Conservation (phyloP, 257 asterid genomes). For the Nicotiana otophora region DNA sequence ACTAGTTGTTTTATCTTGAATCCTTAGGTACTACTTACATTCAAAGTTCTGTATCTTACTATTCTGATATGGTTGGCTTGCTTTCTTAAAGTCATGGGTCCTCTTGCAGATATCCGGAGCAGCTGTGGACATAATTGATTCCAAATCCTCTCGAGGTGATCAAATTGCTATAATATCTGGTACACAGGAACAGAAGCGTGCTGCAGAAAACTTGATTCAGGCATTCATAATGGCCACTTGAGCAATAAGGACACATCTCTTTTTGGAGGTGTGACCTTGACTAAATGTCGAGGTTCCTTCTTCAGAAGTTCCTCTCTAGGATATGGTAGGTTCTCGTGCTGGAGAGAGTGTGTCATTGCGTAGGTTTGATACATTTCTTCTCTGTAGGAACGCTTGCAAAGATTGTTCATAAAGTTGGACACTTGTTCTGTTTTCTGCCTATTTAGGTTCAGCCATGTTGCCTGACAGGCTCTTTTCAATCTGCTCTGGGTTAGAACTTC, state of each 20-base stretch:
- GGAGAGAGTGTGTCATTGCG: constrained; percentile 24
- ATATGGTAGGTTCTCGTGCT: constrained; percentile 33
- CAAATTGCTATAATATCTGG: constrained; percentile 85
- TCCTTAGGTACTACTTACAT: neutral
- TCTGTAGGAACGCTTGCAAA: constrained; percentile 36
- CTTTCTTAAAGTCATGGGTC: constrained; percentile 23
- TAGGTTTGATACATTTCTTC: constrained; percentile 34
- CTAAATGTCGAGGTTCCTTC: constrained; percentile 18
- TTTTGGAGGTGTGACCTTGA: constrained; percentile 25
- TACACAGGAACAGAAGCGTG: constrained; percentile 79
- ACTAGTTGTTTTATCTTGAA: neutral
- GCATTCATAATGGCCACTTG: constrained; percentile 92
- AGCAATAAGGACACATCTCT: constrained; percentile 23
- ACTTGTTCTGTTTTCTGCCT: constrained; percentile 25
- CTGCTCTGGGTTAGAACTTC: constrained; percentile 32
- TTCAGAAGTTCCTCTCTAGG: constrained; percentile 30
- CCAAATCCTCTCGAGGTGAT: constrained; percentile 82
- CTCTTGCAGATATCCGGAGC: constrained; percentile 95
- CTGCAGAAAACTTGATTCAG: constrained; percentile 92
- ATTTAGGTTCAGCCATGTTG: constrained; percentile 30
- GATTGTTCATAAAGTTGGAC: constrained; percentile 32
- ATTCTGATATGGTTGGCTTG: neutral
- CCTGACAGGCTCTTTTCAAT: constrained; percentile 30
- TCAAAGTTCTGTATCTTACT: neutral
- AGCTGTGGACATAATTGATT: constrained; percentile 60